These are phyloP conservation scores for Neltuma alba DNA, from an alignment of 306 rosid species.

Conservation along the genomic window DNA sequence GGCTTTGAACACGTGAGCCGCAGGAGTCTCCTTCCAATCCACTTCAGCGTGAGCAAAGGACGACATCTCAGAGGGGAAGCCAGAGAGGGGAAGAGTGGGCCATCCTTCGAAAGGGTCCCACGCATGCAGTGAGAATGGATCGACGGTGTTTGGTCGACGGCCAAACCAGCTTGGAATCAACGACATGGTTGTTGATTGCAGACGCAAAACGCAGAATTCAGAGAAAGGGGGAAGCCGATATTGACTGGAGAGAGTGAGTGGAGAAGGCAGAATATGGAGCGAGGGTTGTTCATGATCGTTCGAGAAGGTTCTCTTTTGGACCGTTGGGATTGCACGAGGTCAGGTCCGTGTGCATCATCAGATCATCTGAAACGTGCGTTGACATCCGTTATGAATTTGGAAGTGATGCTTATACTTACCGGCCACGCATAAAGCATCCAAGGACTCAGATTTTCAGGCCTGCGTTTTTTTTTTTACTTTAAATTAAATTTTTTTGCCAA, in stretches of 20 bases:
- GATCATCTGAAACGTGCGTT: neutral
- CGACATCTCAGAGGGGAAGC: neutral
- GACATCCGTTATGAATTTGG: neutral
- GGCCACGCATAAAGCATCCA: too few relatives aligned
- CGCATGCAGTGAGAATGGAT: neutral
- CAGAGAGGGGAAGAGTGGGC: neutral
- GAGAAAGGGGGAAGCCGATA: neutral
- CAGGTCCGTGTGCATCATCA: neutral
- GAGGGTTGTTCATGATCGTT: neutral
- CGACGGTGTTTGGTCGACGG: neutral
- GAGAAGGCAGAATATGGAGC: neutral
- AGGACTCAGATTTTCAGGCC: too few relatives aligned
- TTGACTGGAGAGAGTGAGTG: neutral
- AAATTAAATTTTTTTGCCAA: too few relatives aligned
- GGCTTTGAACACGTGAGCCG: neutral
- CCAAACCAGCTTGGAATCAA: neutral
- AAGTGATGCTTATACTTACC: neutral
- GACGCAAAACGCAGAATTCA: neutral
- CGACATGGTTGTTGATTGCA: neutral
- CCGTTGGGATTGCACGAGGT: neutral
- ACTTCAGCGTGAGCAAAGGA: neutral
- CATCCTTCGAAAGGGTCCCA: conserved; percentile 2
- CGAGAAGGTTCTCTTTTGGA: neutral
- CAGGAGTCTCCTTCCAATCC: neutral
- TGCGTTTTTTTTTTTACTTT: too few relatives aligned